Base-by-base conservation (phyloP, 2,329 filamentous ascomycete genomes). In the Fusarium globosum region DNA sequence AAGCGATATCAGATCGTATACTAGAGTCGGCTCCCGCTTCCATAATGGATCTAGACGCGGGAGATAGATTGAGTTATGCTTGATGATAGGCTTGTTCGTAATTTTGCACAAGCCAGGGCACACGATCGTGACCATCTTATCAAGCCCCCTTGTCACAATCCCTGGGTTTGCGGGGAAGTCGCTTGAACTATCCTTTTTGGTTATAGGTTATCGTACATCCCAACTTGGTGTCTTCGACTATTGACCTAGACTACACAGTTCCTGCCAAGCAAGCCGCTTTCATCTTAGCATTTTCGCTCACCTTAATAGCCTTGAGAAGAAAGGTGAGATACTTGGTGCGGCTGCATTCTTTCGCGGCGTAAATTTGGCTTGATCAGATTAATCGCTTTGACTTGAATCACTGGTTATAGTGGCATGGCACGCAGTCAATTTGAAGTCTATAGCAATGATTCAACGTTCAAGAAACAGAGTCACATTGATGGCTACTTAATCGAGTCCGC, bases 181-280 rank as follows among this genome's bases (percentile, higher is more conserved):
- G 41, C 55, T 35, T 58, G 55, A 35, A 48, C 39, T 48, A 58
- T 58, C 55, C 55, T 35, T 36, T 58, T 58, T 58, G 10, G 55
- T 21, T 18, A 26, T 58, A 58, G 41, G 28, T 21, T 48, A 58
- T 16, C 21, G 12, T 10, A 13, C 10, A 7, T 6, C n/a, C 23
- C 30, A 23, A 10, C 38, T 35, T 4, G 12, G 9, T 9, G n/a
- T 7, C 9, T 21, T 33, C 13, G 18, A n/a, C 14, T 16, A n/a
- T 18, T 7, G 21, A n/a, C n/a, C 33, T 16, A 28, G 4, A 21
- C 13, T 16, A 16, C 11, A 21, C 2, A 4, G 18, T 39, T 41
- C 16, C 36, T n/a, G 30, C n/a, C 28, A 5, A 38, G 11, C 41
- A 39, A 39, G 12, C 36, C 33, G 14, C 7, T 18, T 30, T 39